Base-by-base conservation (phyloP, 805 yeast species). In the Lipomyces japonicus region DNA sequence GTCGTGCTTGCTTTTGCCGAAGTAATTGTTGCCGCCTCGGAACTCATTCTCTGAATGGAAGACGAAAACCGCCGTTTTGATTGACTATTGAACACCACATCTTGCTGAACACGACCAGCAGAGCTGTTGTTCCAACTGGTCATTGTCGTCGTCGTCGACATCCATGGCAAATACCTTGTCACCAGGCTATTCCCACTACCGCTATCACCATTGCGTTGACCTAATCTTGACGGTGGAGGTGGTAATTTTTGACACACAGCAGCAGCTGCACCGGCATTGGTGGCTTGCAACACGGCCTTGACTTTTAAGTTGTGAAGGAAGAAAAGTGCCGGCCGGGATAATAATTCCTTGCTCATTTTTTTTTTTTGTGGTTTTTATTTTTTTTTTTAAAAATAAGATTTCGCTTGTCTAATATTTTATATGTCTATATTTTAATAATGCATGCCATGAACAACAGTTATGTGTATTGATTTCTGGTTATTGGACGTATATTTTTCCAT, bases 251-350 rank as follows among this genome's bases (percentile, higher is more conserved):
- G 3, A 25, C 34, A 43, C 10, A 28, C 30, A 9, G 16, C 10
- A 9, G 12, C 6, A 22, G 16, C 26, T 22, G 41, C 41, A n/a
- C n/a, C n/a, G n/a, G n/a, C n/a, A n/a, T n/a, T n/a, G n/a, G n/a
- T n/a, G n/a, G n/a, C n/a, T n/a, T n/a, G n/a, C 41, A 22, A n/a
- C 36, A 30, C 24, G 10, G 46, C 16, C 41, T 48, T 41, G 16
- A 51, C 37, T 3, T 42, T 40, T 25, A 41, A 44, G 23, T 51
- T 51, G 32, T 48, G 56, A 24, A 37, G 23, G 12, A 51, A 51
- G 18, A 51, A 51, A 21, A 51, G 38, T 35, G 52, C 48, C 16
- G 56, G 51, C 9, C 56, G 51, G n/a, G 34, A 30, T n/a, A 14
- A 30, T 30, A 30, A 30, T 30, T 30, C 12, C n/a, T 14, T 30